Percentiles rank a stretch among this genome's conserved stretches.
Evolutionary conservation across 805 yeast species (phyloP).

Genomic region (Ogataea glucozyma): DNA sequence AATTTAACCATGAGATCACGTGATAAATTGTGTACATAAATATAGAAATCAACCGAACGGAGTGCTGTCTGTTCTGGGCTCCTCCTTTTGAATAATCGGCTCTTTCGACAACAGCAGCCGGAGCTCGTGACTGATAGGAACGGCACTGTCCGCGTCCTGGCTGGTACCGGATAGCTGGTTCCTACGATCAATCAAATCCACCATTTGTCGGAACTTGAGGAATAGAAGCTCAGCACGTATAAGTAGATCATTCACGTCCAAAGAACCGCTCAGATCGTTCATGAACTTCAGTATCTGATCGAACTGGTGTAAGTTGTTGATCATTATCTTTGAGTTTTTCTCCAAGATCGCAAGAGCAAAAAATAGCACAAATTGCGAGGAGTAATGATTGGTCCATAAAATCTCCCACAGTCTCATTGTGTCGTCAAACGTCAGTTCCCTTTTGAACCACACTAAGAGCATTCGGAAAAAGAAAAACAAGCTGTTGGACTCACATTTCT

Average conservation of each 20-base stretch:
- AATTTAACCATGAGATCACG: no score
- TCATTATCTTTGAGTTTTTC: constrained; percentile 77
- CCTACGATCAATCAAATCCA: constrained; percentile 69
- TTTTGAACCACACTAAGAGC: constrained; percentile 92
- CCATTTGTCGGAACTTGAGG: constrained; percentile 74
- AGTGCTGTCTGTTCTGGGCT: constrained; percentile 32
- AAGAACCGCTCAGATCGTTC: constrained; percentile 80
- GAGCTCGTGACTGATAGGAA: constrained; percentile 51
- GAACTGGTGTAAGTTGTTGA: constrained; percentile 70
- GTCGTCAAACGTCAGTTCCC: constrained; percentile 82
- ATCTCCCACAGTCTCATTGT: constrained; percentile 88
- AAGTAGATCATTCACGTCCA: constrained; percentile 74
- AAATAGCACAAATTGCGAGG: constrained; percentile 86
- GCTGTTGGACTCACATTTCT: constrained; percentile 84
- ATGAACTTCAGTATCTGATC: constrained; percentile 92
- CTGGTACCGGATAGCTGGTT: constrained; percentile 15
- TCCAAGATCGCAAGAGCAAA: constrained; percentile 88
- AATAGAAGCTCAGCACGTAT: constrained; percentile 85
- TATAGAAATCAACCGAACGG: constrained; percentile 28
- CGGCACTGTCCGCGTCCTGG: neutral
- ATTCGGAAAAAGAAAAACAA: constrained; percentile 92
- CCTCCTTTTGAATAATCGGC: constrained; percentile 54
- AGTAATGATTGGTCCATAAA: constrained; percentile 82
- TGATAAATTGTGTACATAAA: constrained; percentile 1
- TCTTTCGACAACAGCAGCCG: constrained; percentile 61